Evolutionary conservation across 1,284 basidiomycete species (phyloP), one percentile per base, ranked within the genome.

Genomic region (Peniophora sp.): DNA sequence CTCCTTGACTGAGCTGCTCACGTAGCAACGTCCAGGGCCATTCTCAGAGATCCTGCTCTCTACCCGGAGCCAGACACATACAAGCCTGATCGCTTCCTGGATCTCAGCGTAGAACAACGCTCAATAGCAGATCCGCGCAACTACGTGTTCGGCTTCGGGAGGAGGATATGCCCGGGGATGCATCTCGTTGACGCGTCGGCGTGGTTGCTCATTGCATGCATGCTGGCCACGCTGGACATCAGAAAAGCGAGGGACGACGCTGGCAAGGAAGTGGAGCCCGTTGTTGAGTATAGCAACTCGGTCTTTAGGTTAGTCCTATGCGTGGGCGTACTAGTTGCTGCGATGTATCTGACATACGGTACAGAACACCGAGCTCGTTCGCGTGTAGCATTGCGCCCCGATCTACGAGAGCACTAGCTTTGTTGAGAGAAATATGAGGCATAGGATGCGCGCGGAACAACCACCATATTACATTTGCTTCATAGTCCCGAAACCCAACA

Each of bases 351-450:
- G 27, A 32, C 27, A 32, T 6, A 32, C 12, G n/a, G 12, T 12
- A 32, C 27, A 32, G 27, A 12, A 78, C 81, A 56, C 81, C 81
- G 5, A 75, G 73, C 54, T 74, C 79, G 6, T 85, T 80, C 66
- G 72, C 74, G 57, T 85, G 82, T 56, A 59, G 66, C 12, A 73
- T 85, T 57, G 76, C 68, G 56, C 81, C 82, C 11, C 74, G 82
- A n/a, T 82, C 81, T 0, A 67, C 73, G 39, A 74, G 70, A 55
- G 74, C 79, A 2, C 62, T 76, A 46, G 68, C 71, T 16, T 61
- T 83, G 27, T 12, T 32, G 27, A 12, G 12, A 12, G 27, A 32
- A 12, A 32, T 32, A 12, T 32, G n/a, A n/a, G n/a, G n/a, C n/a
- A n/a, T n/a, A n/a, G n/a, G n/a, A n/a, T n/a, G n/a, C n/a, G n/a